A percentile compares a stretch with the other conserved stretches of the same genome.
Conservation (phyloP, 2,329 filamentous ascomycete species). For the Aspergillus brasiliensis region DNA sequence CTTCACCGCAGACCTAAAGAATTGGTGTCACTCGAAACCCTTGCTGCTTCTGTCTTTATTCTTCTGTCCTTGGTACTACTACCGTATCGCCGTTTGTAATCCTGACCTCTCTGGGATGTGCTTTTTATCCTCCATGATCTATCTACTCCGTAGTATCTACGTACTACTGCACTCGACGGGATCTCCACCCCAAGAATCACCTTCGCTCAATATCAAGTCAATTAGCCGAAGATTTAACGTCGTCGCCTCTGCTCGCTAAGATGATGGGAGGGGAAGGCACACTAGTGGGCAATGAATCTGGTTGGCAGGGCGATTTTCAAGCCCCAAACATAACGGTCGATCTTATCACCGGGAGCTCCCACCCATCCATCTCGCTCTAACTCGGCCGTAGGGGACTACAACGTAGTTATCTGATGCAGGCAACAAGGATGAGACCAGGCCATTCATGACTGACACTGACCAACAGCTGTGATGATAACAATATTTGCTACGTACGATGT, state of each 20-base stretch:
- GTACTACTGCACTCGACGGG: neutral
- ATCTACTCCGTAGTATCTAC: no score
- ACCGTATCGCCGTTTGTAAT: no score
- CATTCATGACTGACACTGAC: neutral
- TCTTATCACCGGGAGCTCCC: neutral
- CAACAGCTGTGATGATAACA: neutral
- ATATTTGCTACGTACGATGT: neutral
- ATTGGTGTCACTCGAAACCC: conserved; percentile 8
- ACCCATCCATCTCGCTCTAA: neutral
- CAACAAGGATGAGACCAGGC: neutral
- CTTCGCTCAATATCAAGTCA: neutral
- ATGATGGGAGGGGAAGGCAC: neutral
- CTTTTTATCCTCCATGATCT: neutral
- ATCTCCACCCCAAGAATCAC: neutral
- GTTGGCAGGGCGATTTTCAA: neutral
- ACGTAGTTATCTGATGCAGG: no score
- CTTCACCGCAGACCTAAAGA: conserved; percentile 7
- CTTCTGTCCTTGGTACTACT: no score
- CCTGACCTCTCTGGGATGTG: neutral
- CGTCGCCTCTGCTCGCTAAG: neutral
- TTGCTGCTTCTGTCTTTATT: conserved; percentile 5
- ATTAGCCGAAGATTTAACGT: neutral
- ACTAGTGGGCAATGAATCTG: neutral
- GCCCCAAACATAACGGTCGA: neutral
- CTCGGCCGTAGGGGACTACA: no score